Percentiles rank a stretch among this genome's conserved stretches.
Conservation (phyloP, 768 basidiomycete genomes). For the Agrocybe praecox region DNA sequence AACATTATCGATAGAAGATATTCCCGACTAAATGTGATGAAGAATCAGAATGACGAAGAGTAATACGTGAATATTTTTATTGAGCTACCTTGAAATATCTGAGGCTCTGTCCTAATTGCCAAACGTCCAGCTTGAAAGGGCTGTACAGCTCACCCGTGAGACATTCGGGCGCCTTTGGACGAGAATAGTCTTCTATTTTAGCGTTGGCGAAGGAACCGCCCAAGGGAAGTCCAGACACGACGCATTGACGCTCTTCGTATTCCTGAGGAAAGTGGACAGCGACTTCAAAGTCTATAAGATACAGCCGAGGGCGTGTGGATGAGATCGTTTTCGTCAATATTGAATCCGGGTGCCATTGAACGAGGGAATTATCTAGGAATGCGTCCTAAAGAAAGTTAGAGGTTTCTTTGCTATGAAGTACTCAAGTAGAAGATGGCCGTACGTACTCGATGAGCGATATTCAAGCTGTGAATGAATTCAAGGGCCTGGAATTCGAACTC, state of each 20-base stretch:
- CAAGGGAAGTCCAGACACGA: conserved; percentile 17
- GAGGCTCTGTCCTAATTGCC: conserved; percentile 26
- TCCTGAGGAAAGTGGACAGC: conserved; percentile 28
- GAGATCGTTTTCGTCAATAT: conserved; percentile 13
- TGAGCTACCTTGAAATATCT: not conserved
- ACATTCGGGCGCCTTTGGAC: conserved; percentile 25
- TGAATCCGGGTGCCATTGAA: conserved; percentile 33
- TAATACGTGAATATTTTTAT: no score
- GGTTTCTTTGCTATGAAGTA: not conserved
- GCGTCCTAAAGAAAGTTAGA: conserved; percentile 21
- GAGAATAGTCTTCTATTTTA: conserved; percentile 15
- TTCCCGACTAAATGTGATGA: no score
- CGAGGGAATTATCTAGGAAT: conserved; percentile 30
- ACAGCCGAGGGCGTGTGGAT: conserved; percentile 27
- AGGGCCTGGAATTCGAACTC: conserved; percentile 13
- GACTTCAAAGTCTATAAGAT: conserved; percentile 33
- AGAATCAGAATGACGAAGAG: no score
- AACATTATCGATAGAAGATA: no score
- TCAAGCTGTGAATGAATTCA: conserved; percentile 22
- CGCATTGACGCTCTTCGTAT: conserved; percentile 12
- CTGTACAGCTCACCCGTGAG: conserved; percentile 18
- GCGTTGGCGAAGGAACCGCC: conserved; percentile 18
- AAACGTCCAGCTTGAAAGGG: conserved; percentile 31
- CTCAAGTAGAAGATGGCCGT: not conserved
- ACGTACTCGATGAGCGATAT: conserved; percentile 29